These are phyloP conservation scores for Naematelia encephala DNA, from an alignment of 768 basidiomycete genomes.

Conservation along the genomic window DNA sequence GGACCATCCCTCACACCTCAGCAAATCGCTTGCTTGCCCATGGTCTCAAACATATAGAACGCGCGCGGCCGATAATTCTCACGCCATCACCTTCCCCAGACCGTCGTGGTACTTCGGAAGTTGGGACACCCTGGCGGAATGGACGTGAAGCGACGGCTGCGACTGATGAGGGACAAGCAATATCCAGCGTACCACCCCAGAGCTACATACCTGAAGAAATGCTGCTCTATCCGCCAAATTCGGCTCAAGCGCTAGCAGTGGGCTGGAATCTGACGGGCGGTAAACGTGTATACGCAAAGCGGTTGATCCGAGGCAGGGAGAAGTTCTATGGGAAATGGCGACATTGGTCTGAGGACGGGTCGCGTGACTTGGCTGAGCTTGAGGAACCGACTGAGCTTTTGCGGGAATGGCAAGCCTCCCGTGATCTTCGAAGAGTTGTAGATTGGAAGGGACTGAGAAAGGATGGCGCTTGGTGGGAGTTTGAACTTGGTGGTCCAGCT, in stretches of 20 bases:
- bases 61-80: slow-evolving; percentile 30
- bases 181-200: slow-evolving; percentile 23
- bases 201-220: slow-evolving; percentile 43
- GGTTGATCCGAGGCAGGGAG: slow-evolving; percentile 39
- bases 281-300: slow-evolving; percentile 31
- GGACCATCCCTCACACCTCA: slow-evolving; percentile 38
- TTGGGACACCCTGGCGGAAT: slow-evolving; percentile 23
- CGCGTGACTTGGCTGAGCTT: slow-evolving; percentile 43
- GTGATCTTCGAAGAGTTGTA: slow-evolving; percentile 14
- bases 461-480: slow-evolving; percentile 36
- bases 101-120: neutral
- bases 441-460: slow-evolving; percentile 38
- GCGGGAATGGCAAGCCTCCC: slow-evolving; percentile 7
- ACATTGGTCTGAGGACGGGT: slow-evolving; percentile 42
- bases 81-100: slow-evolving; percentile 46
- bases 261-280: slow-evolving; percentile 48
- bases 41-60: slow-evolving; percentile 41
- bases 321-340: slow-evolving; percentile 48
- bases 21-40: slow-evolving; percentile 34
- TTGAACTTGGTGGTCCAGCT: slow-evolving; percentile 21
- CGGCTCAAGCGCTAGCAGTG: slow-evolving; percentile 34
- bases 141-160: slow-evolving; percentile 26
- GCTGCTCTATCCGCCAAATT: slow-evolving; percentile 43
- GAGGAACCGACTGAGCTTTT: slow-evolving; percentile 37
- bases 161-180: slow-evolving; percentile 12